Percentiles rank a stretch among this genome's conserved stretches.
These are phyloP conservation scores for Yamadazyma philogaea DNA, from an alignment of 805 yeast species.

Conservation along the genomic window DNA sequence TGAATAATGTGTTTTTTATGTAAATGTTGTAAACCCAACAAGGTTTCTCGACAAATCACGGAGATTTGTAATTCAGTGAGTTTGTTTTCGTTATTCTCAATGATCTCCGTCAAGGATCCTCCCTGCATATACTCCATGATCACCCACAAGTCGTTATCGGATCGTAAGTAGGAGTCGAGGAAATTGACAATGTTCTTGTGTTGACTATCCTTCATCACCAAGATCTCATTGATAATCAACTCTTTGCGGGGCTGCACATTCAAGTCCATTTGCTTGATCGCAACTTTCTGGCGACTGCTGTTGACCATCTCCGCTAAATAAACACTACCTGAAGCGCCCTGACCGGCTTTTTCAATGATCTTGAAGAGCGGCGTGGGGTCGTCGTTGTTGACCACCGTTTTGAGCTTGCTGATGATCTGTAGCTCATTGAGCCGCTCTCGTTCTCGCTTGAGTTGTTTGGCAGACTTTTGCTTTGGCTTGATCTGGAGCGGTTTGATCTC, in stretches of 20 bases:
- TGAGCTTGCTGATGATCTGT: conserved; percentile 77
- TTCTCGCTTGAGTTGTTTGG: conserved; percentile 40
- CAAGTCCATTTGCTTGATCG: conserved; percentile 94
- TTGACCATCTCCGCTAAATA: conserved; percentile 76
- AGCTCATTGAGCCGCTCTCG: conserved; percentile 68
- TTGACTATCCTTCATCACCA: conserved; percentile 94
- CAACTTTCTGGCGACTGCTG: conserved; percentile 66
- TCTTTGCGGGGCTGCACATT: conserved; percentile 92
- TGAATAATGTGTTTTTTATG: conserved; percentile 93
- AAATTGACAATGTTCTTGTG: conserved; percentile 95
- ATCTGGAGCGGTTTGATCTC: conserved; percentile 9
- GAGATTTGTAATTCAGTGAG: conserved; percentile 88
- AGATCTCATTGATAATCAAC: conserved; percentile 88
- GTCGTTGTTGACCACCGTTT: conserved; percentile 73
- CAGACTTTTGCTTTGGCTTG: conserved; percentile 23
- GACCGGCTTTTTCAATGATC: conserved; percentile 85
- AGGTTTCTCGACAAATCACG: conserved; percentile 83
- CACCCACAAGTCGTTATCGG: conserved; percentile 88
- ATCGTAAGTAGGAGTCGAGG: conserved; percentile 82
- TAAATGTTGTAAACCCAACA: conserved; percentile 85
- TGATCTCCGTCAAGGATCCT: conserved; percentile 93
- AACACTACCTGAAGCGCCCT: conserved; percentile 97
- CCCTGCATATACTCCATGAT: conserved; percentile 99
- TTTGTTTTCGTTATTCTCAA: conserved; percentile 73
- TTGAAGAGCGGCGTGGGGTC: conserved; percentile 85